phyloP scores from a whole-genome alignment of 2,329 filamentous ascomycete species.

The Pseudocercospora crystallina region DNA sequence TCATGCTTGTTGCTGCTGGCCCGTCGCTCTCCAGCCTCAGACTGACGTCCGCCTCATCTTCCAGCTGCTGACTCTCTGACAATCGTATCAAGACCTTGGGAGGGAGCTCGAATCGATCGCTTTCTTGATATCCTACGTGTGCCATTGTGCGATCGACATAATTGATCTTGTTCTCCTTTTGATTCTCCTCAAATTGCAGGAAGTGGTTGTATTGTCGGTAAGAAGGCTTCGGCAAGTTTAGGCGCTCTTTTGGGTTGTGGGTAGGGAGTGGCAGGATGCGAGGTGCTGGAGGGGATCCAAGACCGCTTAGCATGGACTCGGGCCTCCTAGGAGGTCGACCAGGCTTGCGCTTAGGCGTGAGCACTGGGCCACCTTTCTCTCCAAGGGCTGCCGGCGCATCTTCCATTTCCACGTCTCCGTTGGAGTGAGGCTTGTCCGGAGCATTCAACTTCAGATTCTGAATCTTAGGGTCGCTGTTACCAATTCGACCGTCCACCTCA shows the following conservation, averaged over 20 bases:
- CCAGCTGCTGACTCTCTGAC: conserved; percentile 61
- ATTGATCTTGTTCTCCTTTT: conserved; percentile 72
- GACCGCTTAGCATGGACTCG: conserved; percentile 60
- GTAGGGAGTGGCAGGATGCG: conserved; percentile 75
- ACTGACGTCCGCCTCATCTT: conserved; percentile 58
- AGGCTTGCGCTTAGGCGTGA: conserved; percentile 49
- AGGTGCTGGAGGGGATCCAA: conserved; percentile 59
- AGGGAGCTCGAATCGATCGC: conserved; percentile 79
- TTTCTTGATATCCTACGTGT: conserved; percentile 93
- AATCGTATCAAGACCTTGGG: conserved; percentile 68
- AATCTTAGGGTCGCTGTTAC: conserved; percentile 45
- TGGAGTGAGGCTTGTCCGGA: conserved; percentile 18
- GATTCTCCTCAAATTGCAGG: conserved; percentile 77
- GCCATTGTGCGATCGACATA: conserved; percentile 97
- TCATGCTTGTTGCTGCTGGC: conserved; percentile 51
- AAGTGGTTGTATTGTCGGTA: conserved; percentile 79
- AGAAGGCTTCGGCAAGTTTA: conserved; percentile 74
- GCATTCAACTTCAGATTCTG: conserved; percentile 27
- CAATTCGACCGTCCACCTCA: conserved; percentile 73
- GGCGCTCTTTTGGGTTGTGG: conserved; percentile 75
- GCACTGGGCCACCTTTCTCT: conserved; percentile 2
- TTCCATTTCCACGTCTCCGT: conserved; percentile 30
- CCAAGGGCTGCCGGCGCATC: conserved; percentile 15
- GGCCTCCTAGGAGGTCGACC: conserved; percentile 65
- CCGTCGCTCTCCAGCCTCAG: conserved; percentile 58